Evolutionary conservation across 768 basidiomycete species (phyloP).

Genomic region (Leucocoprinus birnbaumii): DNA sequence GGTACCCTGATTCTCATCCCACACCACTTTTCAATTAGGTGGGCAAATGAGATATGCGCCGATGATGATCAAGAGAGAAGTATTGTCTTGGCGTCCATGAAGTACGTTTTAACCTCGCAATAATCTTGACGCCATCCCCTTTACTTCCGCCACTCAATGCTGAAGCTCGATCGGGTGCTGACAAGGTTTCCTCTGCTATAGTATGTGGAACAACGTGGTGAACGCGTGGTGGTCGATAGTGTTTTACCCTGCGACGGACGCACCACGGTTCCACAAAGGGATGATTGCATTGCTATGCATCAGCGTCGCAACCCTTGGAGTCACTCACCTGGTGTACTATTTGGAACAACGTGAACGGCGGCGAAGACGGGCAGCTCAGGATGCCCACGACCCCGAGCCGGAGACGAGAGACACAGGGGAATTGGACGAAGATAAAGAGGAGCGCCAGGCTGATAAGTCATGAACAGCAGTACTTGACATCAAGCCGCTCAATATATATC

Average conservation of each 20-base stretch:
- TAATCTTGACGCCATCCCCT: not conserved
- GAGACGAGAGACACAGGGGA: not conserved
- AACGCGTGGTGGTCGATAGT: conserved; percentile 73
- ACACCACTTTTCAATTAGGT: conserved; percentile 31
- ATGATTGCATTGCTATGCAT: conserved; percentile 68
- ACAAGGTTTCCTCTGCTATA: conserved; percentile 17
- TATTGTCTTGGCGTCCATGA: conserved; percentile 75
- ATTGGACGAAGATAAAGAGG: not conserved
- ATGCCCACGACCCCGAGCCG: not conserved
- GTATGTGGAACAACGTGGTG: conserved; percentile 69
- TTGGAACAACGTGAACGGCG: conserved; percentile 39
- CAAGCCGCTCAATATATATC: too few species aligned
- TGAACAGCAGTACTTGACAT: too few species aligned
- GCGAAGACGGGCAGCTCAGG: not conserved
- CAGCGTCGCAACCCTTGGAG: conserved; percentile 49
- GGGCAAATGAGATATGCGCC: conserved; percentile 78
- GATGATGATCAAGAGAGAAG: conserved; percentile 70
- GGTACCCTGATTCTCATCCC: conserved; percentile 3
- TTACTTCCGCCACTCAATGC: not conserved
- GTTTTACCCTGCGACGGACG: conserved; percentile 73
- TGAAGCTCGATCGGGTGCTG: not conserved
- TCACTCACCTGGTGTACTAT: conserved; percentile 56
- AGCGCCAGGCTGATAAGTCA: not conserved
- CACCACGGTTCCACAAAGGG: conserved; percentile 63
- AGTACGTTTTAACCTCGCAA: conserved; percentile 33